phyloP scores from a whole-genome alignment of 1,284 basidiomycete genomes.

The Pyrrhoderma noxium region DNA sequence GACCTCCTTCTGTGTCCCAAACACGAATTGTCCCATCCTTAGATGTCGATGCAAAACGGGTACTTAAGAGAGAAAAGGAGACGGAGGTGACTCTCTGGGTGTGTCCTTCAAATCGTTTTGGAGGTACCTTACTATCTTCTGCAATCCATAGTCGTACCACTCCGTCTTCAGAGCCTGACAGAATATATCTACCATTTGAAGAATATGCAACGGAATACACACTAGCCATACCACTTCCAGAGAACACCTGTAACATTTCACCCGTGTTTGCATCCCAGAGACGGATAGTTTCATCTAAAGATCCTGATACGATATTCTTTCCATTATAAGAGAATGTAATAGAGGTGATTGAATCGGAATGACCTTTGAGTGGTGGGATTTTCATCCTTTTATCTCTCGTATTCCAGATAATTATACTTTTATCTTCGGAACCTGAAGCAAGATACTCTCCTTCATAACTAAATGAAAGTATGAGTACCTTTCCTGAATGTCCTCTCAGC shows the following conservation, averaged over 20 bases:
- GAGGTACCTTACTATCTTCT: too few species aligned
- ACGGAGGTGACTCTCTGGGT: neutral
- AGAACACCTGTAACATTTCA: too few species aligned
- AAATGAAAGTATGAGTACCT: too few species aligned
- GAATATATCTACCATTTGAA: too few species aligned
- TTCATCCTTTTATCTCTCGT: neutral
- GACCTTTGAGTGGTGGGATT: neutral
- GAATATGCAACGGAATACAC: too few species aligned
- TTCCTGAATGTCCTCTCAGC: too few species aligned
- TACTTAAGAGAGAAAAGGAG: slow-evolving; percentile 59
- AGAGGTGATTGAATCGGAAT: neutral
- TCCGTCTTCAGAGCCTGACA: too few species aligned
- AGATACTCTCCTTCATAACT: neutral
- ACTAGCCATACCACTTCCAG: too few species aligned
- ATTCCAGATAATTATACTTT: neutral
- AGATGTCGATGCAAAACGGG: slow-evolving; percentile 78
- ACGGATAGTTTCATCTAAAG: neutral
- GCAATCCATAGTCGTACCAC: slow-evolving; percentile 1
- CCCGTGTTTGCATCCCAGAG: too few species aligned
- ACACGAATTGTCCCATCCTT: slow-evolving; percentile 84
- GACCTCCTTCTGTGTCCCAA: slow-evolving; percentile 74
- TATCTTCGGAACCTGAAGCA: neutral
- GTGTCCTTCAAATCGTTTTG: neutral
- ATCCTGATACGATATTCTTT: slow-evolving; percentile 3
- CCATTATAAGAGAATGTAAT: slow-evolving; percentile 1